Evolutionary conservation across 345 rosid species (phyloP), one percentile per base, ranked within the genome.

Genomic region (Eutrema yunnanense): DNA sequence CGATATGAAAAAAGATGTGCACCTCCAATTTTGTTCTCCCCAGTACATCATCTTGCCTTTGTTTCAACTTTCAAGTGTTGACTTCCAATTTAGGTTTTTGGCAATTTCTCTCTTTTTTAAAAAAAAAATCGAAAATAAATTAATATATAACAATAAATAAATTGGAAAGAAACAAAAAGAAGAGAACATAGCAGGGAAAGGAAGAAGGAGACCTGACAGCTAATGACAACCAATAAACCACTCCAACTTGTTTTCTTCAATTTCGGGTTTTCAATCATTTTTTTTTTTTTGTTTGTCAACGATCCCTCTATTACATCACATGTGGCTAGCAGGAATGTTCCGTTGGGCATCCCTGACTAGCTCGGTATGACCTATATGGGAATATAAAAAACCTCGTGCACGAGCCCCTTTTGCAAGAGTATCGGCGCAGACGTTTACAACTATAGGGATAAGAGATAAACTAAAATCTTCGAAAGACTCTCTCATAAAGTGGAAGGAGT

Each of bases 201-300:
- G 52, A 72, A 64, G 32, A 49, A 48, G 46, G 61, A 66, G 53
- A 66, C 16, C 67, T 66, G 78, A 73, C 78, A 73, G 72, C 78
- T 65, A 8, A 48, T 73, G 60, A 65, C 67, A 73, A 73, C 67
- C 9, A 38, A 30, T 37, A 43, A 37, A 56, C 27, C 11, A 47
- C 12, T 33, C 14, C 40, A 51, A 48, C 46, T 51, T 74, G 47
- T 60, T 41, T 57, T 57, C 44, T 52, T 22, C 71, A 30, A 37
- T 34, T 47, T 34, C 26, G 4, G 8, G 8, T 7, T 54, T 56
- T n/a, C n/a, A 54, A 6, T 38, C 42, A 54, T n/a, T n/a, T n/a
- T n/a, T n/a, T n/a, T n/a, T n/a, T n/a, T n/a, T n/a, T n/a, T n/a
- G n/a, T n/a, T n/a, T n/a, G n/a, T n/a, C n/a, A n/a, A n/a, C n/a